Percentiles rank a stretch among this genome's conserved stretches.
These are phyloP conservation scores for Mycena capillaripes DNA, from an alignment of 768 basidiomycete genomes.

Conservation along the genomic window DNA sequence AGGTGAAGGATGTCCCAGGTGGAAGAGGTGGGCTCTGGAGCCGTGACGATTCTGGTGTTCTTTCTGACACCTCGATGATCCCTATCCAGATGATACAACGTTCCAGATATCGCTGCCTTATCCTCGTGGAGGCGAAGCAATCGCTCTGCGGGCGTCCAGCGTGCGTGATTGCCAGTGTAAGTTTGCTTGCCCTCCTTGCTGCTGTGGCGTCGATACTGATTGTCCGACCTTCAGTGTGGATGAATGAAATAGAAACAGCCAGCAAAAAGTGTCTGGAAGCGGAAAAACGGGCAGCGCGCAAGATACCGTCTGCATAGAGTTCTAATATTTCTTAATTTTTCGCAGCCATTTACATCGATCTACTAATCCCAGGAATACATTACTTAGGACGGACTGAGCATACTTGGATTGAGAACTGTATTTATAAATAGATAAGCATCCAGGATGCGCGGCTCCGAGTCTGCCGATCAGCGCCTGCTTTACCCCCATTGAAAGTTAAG, in stretches of 20 bases:
- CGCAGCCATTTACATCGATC: background rate
- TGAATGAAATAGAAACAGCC: slow-evolving; percentile 51
- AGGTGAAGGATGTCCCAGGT: slow-evolving; percentile 65
- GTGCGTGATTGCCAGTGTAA: slow-evolving; percentile 69
- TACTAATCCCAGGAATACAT: slow-evolving; percentile 19
- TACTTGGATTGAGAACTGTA: background rate
- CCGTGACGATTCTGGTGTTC: background rate
- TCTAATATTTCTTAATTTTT: background rate
- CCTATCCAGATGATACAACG: slow-evolving; percentile 76
- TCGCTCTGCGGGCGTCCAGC: slow-evolving; percentile 70
- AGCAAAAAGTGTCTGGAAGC: slow-evolving; percentile 53
- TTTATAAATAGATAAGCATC: too few species aligned
- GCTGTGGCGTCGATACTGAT: slow-evolving; percentile 52
- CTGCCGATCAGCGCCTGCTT: too few species aligned
- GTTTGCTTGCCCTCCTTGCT: slow-evolving; percentile 20
- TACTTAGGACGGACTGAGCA: background rate
- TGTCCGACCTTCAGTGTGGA: slow-evolving; percentile 46
- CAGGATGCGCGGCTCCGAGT: background rate
- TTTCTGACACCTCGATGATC: slow-evolving; percentile 1
- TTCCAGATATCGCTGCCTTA: slow-evolving; percentile 79
- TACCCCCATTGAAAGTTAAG: too few species aligned
- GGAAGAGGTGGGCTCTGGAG: slow-evolving; percentile 59
- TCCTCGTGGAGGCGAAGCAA: slow-evolving; percentile 80
- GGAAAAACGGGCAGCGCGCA: slow-evolving; percentile 47
- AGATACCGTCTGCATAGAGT: slow-evolving; percentile 30